These are phyloP conservation scores for Talaromyces ruber DNA, from an alignment of 495 filamentous ascomycete genomes.

Conservation along the genomic window DNA sequence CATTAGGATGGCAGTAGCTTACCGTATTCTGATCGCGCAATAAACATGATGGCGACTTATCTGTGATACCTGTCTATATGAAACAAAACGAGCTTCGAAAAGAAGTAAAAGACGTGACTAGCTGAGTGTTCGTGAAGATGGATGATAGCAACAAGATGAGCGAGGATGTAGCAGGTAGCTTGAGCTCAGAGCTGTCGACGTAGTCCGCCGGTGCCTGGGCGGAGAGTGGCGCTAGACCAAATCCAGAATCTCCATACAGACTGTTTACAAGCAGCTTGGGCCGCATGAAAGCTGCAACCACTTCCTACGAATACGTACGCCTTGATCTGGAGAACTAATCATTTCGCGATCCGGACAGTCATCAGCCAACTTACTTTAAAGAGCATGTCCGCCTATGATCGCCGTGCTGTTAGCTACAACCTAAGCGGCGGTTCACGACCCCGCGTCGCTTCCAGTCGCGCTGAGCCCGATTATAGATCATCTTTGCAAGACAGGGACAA, in stretches of 20 bases:
- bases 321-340: background rate
- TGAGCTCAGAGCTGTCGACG: constrained; percentile 8
- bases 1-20: constrained; percentile 28
- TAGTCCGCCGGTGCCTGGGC: constrained; percentile 8
- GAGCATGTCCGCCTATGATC: constrained; percentile 38
- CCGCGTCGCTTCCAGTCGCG: constrained; percentile 37
- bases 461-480: constrained; percentile 16
- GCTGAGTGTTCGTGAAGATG: background rate
- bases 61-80: constrained; percentile 1
- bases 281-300: background rate
- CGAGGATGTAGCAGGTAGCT: background rate
- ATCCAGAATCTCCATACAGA: constrained; percentile 3
- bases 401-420: constrained; percentile 26
- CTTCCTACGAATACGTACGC: background rate
- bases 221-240: constrained; percentile 7
- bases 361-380: background rate
- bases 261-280: background rate
- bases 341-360: background rate
- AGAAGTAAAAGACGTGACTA: background rate
- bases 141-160: background rate
- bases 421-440: constrained; percentile 35
- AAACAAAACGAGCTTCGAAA: constrained; percentile 1
- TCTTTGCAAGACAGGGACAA: constrained; percentile 20
- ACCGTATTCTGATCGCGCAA: constrained; percentile 99
- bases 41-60: constrained; percentile 73